Conservation (phyloP, 2,329 filamentous ascomycete genomes). For the Phaeosphaeriaceae sp. region DNA sequence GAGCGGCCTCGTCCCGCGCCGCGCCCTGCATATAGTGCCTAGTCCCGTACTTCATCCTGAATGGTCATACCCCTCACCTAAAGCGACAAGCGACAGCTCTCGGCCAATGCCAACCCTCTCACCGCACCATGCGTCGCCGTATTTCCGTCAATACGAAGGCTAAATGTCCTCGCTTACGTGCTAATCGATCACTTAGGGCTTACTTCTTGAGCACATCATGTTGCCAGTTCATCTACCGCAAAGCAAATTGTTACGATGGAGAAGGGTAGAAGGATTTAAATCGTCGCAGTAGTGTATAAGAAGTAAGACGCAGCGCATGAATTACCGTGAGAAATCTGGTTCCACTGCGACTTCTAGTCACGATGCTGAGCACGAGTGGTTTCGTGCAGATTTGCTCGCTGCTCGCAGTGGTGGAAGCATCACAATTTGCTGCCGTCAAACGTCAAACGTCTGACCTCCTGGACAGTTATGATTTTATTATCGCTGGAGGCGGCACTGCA, state of each 20-base stretch:
- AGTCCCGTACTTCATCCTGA: not conserved
- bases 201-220: not conserved
- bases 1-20: not conserved
- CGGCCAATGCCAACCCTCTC: not conserved
- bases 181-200: not conserved
- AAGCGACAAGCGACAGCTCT: not conserved
- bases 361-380: not conserved
- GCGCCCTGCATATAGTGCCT: not conserved
- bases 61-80: not conserved
- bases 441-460: conserved; percentile 3
- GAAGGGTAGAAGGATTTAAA: not conserved
- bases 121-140: not conserved
- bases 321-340: not conserved
- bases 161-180: not conserved
- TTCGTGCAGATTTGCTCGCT: not conserved
- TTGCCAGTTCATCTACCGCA: not conserved
- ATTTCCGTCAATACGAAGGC: not conserved
- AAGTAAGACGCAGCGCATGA: not conserved
- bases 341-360: not conserved
- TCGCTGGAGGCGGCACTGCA: conserved; percentile 22
- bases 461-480: conserved; percentile 20
- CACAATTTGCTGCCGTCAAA: conserved; percentile 1
- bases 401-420: not conserved
- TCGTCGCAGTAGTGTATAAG: not conserved
- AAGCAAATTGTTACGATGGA: not conserved